phyloP scores from a whole-genome alignment of 140 eudicot species.

The Bidens hawaiensis region DNA sequence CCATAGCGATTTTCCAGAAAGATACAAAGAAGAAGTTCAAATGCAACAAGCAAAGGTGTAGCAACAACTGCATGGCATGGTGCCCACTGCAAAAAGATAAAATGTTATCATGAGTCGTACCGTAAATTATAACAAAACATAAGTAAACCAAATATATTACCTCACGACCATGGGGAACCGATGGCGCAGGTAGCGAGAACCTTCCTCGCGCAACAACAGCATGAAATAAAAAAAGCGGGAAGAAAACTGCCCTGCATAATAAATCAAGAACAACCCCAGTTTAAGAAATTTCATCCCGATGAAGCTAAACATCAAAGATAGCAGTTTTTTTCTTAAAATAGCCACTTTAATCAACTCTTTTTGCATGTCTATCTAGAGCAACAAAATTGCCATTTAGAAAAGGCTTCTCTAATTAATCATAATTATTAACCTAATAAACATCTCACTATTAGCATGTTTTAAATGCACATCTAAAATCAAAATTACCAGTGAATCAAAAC shows the following conservation, averaged over 20 bases:
- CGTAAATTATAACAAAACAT: background rate
- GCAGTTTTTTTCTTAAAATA: too few species aligned
- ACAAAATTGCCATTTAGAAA: background rate
- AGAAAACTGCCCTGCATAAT: constrained; percentile 72
- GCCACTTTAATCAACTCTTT: background rate
- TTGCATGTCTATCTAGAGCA: background rate
- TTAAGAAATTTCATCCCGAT: background rate
- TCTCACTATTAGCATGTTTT: background rate
- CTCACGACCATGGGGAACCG: constrained; percentile 96
- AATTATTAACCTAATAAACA: background rate
- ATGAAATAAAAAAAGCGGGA: constrained; percentile 89
- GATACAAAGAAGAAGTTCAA: constrained; percentile 87
- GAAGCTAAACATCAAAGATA: background rate
- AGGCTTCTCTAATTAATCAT: background rate
- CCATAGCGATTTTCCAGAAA: constrained; percentile 62
- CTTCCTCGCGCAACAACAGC: constrained; percentile 95
- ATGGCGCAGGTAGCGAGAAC: constrained; percentile 94
- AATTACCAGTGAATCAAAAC: background rate
- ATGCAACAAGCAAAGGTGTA: constrained; percentile 77
- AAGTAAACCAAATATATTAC: constrained; percentile 32
- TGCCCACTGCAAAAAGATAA: constrained; percentile 70
- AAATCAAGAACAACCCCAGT: background rate
- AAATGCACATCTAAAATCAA: background rate
- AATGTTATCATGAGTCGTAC: constrained; percentile 6
- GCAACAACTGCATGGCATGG: constrained; percentile 83